Conservation (phyloP, 2,329 filamentous ascomycete genomes). For the Gaeumannomyces sp. region DNA sequence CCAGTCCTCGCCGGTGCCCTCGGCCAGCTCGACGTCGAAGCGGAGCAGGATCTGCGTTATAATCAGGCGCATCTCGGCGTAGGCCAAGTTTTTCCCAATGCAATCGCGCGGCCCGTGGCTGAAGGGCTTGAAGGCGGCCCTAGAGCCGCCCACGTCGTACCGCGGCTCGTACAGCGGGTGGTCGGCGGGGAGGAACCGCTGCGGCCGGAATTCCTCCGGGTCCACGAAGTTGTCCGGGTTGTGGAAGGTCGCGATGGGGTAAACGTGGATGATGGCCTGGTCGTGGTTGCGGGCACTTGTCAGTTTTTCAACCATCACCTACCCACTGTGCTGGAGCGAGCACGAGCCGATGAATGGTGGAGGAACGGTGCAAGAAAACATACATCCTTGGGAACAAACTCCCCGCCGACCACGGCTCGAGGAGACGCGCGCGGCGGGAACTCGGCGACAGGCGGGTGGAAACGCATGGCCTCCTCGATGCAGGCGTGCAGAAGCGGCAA, state of each 20-base stretch:
- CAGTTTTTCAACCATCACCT: background rate
- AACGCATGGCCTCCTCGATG: conserved; percentile 29
- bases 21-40: conserved; percentile 30
- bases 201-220: background rate
- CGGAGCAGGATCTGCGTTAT: conserved; percentile 31
- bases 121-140: conserved; percentile 5
- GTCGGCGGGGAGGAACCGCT: background rate
- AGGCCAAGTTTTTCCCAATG: conserved; percentile 24
- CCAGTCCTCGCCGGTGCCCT: conserved; percentile 19
- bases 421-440: background rate
- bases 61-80: conserved; percentile 35
- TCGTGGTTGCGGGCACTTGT: background rate
- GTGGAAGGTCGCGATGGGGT: background rate
- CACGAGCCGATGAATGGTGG: background rate
- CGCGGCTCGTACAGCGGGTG: conserved; percentile 2
- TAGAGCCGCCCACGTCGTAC: background rate
- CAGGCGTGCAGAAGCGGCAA: conserved; percentile 25
- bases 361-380: background rate
- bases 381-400: background rate
- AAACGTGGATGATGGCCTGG: background rate
- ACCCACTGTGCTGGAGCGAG: background rate
- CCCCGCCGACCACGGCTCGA: background rate
- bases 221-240: background rate
- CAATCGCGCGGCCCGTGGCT: conserved; percentile 6
- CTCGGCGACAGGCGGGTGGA: conserved; percentile 26